These are phyloP conservation scores for Puccinia sorghi DNA, from an alignment of 1,284 basidiomycete genomes.

Conservation along the genomic window DNA sequence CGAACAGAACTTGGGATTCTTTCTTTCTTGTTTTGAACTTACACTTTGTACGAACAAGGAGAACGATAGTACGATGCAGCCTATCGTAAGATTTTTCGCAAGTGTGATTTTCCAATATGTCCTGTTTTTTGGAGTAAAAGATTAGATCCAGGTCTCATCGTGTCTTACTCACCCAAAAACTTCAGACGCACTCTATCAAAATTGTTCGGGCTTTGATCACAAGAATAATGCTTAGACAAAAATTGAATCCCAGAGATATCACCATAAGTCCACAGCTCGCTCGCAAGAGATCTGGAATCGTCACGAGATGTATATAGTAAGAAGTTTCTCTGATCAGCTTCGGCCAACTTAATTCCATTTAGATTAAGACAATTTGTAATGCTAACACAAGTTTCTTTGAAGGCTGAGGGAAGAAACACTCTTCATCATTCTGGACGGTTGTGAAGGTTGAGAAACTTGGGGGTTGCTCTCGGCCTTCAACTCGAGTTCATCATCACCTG, in stretches of 20 bases:
- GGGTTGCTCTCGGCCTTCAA: not conserved
- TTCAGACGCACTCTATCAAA: not conserved
- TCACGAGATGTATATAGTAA: not conserved
- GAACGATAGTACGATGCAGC: constrained; percentile 4
- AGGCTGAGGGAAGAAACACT: not conserved
- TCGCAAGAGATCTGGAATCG: not conserved
- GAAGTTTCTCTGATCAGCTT: not conserved
- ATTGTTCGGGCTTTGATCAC: not conserved
- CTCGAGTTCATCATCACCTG: not conserved
- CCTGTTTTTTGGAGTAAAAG: not conserved
- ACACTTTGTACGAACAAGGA: constrained; percentile 5
- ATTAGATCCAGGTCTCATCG: not conserved
- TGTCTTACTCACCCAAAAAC: too few species aligned
- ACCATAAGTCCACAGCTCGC: constrained; percentile 17
- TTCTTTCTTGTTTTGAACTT: not conserved
- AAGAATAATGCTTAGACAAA: not conserved
- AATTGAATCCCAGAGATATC: constrained; percentile 5
- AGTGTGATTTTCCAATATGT: constrained; percentile 16
- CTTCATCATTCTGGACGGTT: not conserved
- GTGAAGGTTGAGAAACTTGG: not conserved
- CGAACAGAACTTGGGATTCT: not conserved
- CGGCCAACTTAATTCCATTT: not conserved
- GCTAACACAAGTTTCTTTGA: constrained; percentile 1
- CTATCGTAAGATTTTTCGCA: not conserved
- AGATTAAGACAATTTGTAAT: not conserved